Percentiles rank a stretch among this genome's conserved stretches.
Conservation (phyloP, 2,329 filamentous ascomycete species). For the Alternaria ethzedia region DNA sequence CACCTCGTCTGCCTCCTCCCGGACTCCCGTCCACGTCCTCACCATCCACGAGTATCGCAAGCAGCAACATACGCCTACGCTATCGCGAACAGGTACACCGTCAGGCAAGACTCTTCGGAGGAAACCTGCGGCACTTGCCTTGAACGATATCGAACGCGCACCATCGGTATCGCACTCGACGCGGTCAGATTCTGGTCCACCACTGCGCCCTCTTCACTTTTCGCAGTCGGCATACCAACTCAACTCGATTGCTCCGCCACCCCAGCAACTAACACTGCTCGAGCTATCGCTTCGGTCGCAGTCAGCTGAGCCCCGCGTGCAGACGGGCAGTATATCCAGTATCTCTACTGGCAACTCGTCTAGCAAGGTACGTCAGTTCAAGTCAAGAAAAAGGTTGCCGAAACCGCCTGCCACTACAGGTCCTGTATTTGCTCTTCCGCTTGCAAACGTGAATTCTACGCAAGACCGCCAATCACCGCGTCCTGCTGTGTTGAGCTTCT, state of each 20-base stretch:
- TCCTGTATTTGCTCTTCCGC: constrained; percentile 12
- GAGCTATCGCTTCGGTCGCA: constrained; percentile 36
- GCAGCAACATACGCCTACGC: constrained; percentile 42
- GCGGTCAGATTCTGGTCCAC: constrained; percentile 17
- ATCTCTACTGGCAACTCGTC: constrained; percentile 16
- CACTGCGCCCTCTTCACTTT: constrained; percentile 30
- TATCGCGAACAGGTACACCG: constrained; percentile 33
- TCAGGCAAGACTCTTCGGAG: constrained; percentile 45
- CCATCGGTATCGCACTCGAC: constrained; percentile 21
- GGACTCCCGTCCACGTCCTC: constrained; percentile 43
- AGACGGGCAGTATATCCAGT: constrained; percentile 24
- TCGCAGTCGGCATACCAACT: constrained; percentile 42
- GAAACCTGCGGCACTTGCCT: constrained; percentile 42
- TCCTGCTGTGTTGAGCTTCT: constrained; percentile 23
- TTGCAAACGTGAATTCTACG: constrained; percentile 25
- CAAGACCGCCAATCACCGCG: constrained; percentile 25
- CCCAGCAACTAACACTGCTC: constrained; percentile 21
- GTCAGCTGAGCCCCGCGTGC: constrained; percentile 33
- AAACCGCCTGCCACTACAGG: constrained; percentile 31
- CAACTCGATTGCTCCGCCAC: constrained; percentile 19
- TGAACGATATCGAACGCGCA: constrained; percentile 42
- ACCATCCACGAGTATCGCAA: constrained; percentile 50
- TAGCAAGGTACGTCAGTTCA: constrained; percentile 38
- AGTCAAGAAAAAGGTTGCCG: constrained; percentile 45
- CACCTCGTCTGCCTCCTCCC: constrained; percentile 39